Percentiles rank a stretch among this genome's conserved stretches.
These are phyloP conservation scores for Puccinia novopanici DNA, from an alignment of 1,284 basidiomycete species.

Conservation along the genomic window DNA sequence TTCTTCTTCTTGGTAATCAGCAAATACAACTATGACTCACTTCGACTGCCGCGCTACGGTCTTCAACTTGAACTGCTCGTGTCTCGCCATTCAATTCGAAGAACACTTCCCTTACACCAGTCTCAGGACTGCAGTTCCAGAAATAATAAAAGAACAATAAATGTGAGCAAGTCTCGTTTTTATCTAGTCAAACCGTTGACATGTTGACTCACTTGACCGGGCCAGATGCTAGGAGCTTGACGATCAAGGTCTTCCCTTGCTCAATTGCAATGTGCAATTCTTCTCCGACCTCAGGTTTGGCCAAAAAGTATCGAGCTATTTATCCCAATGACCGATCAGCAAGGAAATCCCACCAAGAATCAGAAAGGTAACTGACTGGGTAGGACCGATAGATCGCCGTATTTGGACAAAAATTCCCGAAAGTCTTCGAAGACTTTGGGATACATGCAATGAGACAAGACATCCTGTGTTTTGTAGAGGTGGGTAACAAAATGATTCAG, in stretches of 20 bases:
- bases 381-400: slow-evolving; percentile 43
- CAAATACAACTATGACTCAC: not conserved
- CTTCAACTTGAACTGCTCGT: slow-evolving; percentile 88
- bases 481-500: not conserved
- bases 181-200: not conserved
- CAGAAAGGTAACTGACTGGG: slow-evolving; percentile 3
- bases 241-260: slow-evolving; percentile 93
- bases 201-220: slow-evolving; percentile 68
- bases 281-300: slow-evolving; percentile 84
- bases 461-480: slow-evolving; percentile 65
- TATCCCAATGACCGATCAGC: slow-evolving; percentile 59
- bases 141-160: not conserved
- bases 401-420: slow-evolving; percentile 33
- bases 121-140: slow-evolving; percentile 65
- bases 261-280: slow-evolving; percentile 97
- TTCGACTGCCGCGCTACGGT: slow-evolving; percentile 92
- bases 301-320: slow-evolving; percentile 95
- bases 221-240: slow-evolving; percentile 92
- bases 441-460: slow-evolving; percentile 94
- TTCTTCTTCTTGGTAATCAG: not conserved
- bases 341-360: not conserved
- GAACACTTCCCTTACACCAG: slow-evolving; percentile 93
- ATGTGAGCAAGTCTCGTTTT: not conserved
- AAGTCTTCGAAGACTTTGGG: slow-evolving; percentile 68
- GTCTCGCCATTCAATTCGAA: slow-evolving; percentile 74